Evolutionary conservation across 345 rosid species (phyloP).

Genomic region (Linum usitatissimum): DNA sequence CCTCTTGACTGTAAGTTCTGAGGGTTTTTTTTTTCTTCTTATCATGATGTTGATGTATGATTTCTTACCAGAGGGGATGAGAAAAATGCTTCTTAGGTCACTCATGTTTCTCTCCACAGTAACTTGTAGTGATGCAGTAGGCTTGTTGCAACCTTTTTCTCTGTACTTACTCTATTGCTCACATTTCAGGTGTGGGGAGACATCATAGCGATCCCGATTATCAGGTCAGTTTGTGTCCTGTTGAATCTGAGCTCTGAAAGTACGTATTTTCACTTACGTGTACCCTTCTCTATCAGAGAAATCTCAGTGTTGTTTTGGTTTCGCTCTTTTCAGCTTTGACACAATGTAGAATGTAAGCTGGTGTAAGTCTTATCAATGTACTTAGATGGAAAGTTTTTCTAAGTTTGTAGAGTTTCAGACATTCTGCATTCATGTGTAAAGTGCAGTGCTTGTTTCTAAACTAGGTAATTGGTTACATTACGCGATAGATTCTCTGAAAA

Average conservation of each 20-base stretch:
- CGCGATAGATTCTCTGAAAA: background rate
- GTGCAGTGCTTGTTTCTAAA: background rate
- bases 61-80: too few relatives aligned
- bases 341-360: background rate
- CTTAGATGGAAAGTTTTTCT: background rate
- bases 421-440: background rate
- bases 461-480: background rate
- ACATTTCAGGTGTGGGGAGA: constrained; percentile 45
- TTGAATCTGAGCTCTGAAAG: too few relatives aligned
- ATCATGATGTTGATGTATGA: too few relatives aligned
- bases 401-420: background rate
- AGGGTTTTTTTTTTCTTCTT: background rate
- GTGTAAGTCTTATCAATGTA: background rate
- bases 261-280: too few relatives aligned
- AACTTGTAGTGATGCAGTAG: background rate
- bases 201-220: constrained; percentile 38
- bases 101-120: background rate
- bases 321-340: background rate
- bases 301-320: background rate
- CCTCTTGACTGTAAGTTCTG: constrained; percentile 54
- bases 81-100: too few relatives aligned
- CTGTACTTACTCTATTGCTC: background rate
- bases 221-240: constrained; percentile 34
- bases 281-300: background rate
- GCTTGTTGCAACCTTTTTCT: background rate